Conservation (phyloP, 176 grass and related monocot species). For the Phoenix dactylifera region DNA sequence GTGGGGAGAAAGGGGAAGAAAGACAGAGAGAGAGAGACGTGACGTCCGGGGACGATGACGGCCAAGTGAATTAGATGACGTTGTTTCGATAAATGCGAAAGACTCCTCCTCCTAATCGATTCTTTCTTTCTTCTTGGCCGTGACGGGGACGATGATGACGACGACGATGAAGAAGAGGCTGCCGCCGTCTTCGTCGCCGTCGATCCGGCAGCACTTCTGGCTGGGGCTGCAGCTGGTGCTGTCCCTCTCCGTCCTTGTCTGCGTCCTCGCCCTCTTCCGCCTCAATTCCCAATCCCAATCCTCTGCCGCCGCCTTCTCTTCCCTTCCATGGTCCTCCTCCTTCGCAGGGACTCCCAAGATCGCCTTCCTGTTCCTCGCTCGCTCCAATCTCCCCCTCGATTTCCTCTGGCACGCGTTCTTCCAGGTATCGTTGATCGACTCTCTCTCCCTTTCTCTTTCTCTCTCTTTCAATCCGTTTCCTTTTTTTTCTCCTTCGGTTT, state of each 20-base stretch:
- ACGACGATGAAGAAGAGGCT: slow-evolving; percentile 10
- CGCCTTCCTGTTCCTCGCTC: slow-evolving; percentile 87
- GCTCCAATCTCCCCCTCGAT: slow-evolving; percentile 71
- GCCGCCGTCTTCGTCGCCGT: neutral
- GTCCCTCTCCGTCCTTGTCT: slow-evolving; percentile 45
- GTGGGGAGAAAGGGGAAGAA: no score
- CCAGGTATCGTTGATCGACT: slow-evolving; percentile 24
- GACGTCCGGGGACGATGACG: no score
- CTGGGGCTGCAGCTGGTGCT: slow-evolving; percentile 62
- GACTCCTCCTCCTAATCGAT: no score
- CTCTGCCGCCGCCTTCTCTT: slow-evolving; percentile 8
- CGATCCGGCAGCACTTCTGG: slow-evolving; percentile 14
- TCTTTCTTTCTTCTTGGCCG: no score
- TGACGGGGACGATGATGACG: neutral
- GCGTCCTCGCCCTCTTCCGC: slow-evolving; percentile 42
- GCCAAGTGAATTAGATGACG: no score
- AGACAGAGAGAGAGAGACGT: no score
- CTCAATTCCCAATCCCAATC: slow-evolving; percentile 18
- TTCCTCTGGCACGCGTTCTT: slow-evolving; percentile 98
- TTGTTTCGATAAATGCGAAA: no score
- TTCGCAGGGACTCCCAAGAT: slow-evolving; percentile 31
- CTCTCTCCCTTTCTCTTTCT: neutral
- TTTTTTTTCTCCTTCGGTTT: neutral
- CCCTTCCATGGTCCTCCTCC: slow-evolving; percentile 7
- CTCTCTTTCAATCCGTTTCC: neutral